Conservation (phyloP, 495 filamentous ascomycete species). For the Hyaloscypha variabilis region DNA sequence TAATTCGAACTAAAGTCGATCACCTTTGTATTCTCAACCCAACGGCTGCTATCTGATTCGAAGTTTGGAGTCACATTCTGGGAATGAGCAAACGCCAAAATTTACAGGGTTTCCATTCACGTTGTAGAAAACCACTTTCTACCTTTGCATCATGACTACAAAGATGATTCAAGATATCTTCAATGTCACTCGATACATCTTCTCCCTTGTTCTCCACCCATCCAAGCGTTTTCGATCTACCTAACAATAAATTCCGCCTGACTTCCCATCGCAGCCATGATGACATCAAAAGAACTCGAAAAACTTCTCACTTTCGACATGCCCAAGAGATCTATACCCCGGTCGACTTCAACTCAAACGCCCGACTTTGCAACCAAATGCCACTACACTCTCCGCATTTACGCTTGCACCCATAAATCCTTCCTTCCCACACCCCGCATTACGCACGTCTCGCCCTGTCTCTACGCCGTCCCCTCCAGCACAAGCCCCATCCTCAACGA, state of each 20-base stretch:
- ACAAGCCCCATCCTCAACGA: background rate
- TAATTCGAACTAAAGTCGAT: too few species aligned
- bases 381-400: slow-evolving; percentile 4
- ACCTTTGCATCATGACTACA: background rate
- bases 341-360: background rate
- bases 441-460: background rate
- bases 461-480: background rate
- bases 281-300: background rate
- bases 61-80: background rate
- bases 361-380: slow-evolving; percentile 1
- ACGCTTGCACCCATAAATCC: slow-evolving; percentile 8
- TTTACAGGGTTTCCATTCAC: too few species aligned
- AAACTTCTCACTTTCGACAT: background rate
- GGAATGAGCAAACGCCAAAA: too few species aligned
- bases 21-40: too few species aligned
- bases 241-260: background rate
- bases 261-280: background rate
- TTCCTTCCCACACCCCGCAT: background rate
- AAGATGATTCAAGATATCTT: background rate
- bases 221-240: background rate
- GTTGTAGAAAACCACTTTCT: background rate
- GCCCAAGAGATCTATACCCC: background rate
- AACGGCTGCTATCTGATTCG: background rate
- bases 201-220: background rate
- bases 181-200: background rate